phyloP scores from a whole-genome alignment of 108 stramenopile species.

The Discostella stelligeroides region DNA sequence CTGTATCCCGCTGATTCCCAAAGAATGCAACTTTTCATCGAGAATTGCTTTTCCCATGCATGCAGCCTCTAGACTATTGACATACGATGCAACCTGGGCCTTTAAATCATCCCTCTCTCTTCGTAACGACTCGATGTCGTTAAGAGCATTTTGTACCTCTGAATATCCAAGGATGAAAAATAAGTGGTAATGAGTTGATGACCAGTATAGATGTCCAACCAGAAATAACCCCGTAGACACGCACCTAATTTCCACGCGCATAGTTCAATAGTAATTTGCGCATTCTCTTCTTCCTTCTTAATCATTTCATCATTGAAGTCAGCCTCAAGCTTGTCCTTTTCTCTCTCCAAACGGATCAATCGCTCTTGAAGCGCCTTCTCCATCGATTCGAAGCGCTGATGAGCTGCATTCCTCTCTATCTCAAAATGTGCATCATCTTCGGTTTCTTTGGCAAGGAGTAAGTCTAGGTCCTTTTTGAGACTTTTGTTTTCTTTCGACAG shows the following conservation, averaged over 20 bases:
- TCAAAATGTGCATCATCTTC: constrained; percentile 36
- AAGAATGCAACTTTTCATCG: constrained; percentile 3
- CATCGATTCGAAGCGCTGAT: constrained; percentile 51
- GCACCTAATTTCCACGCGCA: constrained; percentile 45
- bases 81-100: constrained; percentile 24
- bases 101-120: constrained; percentile 46
- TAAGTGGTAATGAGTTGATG: not conserved
- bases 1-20: not conserved
- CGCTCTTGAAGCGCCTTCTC: constrained; percentile 44
- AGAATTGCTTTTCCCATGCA: constrained; percentile 10
- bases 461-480: constrained; percentile 25
- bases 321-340: constrained; percentile 37
- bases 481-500: constrained; percentile 41
- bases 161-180: not conserved
- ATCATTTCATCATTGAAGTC: constrained; percentile 32
- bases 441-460: constrained; percentile 15
- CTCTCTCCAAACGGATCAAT: constrained; percentile 36
- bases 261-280: constrained; percentile 36
- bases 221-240: too few relatives aligned
- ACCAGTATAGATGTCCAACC: not conserved
- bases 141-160: constrained; percentile 56
- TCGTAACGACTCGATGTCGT: constrained; percentile 49
- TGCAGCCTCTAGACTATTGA: constrained; percentile 20
- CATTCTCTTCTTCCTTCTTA: constrained; percentile 22
- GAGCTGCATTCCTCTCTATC: constrained; percentile 43